Evolutionary conservation across 495 filamentous ascomycete species (phyloP), one percentile per base, ranked within the genome.

Genomic region (Bacidia rubella): DNA sequence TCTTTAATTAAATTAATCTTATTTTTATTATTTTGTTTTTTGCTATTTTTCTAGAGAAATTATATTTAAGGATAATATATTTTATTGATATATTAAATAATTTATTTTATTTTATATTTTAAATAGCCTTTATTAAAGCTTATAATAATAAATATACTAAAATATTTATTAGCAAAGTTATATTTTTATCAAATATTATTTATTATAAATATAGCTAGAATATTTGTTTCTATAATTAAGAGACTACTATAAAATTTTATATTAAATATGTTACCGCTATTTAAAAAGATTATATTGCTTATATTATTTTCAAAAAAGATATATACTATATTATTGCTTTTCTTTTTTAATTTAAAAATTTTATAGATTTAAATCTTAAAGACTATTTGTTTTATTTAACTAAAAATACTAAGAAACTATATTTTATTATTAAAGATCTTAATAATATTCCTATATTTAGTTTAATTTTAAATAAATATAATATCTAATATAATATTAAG

Each of bases 51-150:
- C 12, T 23, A 5, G 7, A 23, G 4, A 23, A 23, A 48, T 53
- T n/a, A 27, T 46, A 49, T 43, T 43, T 44, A 41, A 42, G 3
- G 5, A 22, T 11, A 43, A 38, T 51, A 44, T 55, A 29, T 55
- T 20, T 26, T 42, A 26, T 11, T 7, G 50, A 3, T 55, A 29
- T 23, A 44, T 51, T 12, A 7, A 51, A 2, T 24, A 7, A 25
- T 55, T 25, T 3, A 12, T 20, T n/a, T 12, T 20, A 11, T n/a
- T 49, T 19, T 49, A 11, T 17, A 1, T n/a, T 5, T 54, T 40
- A 1, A n/a, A 5, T 15, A 41, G 29, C 5, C 49, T 48, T n/a
- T n/a, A n/a, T n/a, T n/a, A n/a, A n/a, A n/a, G n/a, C n/a, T n/a
- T n/a, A n/a, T n/a, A n/a, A n/a, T 35, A 7, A 35, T 35, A 7